Evolutionary conservation across 768 basidiomycete genomes (phyloP), one percentile per base, ranked within the genome.

Genomic region (Coprinopsis strossmayeri): DNA sequence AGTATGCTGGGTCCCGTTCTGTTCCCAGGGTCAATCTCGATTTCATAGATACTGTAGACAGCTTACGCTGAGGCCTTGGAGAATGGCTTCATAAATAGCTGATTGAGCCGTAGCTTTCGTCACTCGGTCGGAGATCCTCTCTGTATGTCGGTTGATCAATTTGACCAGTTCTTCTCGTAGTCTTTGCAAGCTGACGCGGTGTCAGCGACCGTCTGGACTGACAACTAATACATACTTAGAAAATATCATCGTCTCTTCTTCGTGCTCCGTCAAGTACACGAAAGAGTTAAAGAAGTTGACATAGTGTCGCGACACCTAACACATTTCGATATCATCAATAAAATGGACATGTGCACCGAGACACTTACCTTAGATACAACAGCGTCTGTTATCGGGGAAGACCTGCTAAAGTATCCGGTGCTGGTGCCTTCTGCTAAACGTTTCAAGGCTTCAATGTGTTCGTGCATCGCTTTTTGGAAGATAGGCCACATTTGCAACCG

Each of bases 181-280:
- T n/a, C 92, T 85, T 12, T 82, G 69, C 45, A 96, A 70, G 60
- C 95, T 98, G 35, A 51, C 47, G 46, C 34, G 45, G 40, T 35
- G 46, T 56, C 28, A 53, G 21, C 34, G n/a, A 17, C 47, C 17
- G 41, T 3, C 10, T 26, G 18, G 38, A 2, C 26, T 3, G 12
- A 7, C 27, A 35, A 30, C n/a, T 12, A 25, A 30, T 44, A 61
- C 82, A 55, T 59, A 95, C 95, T 93, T 93, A 20, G 87, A 81
- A 59, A 96, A 96, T 40, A 98, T 87, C 93, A 97, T 96, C 7
- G 90, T 90, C 62, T 96, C 94, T 55, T 96, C 91, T 34, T 82
- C 84, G 52, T 88, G 84, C 32, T 77, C 78, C 2, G 88, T 90
- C 54, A 99, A 67, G 24, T 80, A 77, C 18, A 94, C 81, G 53